Evolutionary conservation across 1,139 yeast genomes (phyloP), one percentile per base, ranked within the genome.

Genomic region (Zygoascus hellenicus): DNA sequence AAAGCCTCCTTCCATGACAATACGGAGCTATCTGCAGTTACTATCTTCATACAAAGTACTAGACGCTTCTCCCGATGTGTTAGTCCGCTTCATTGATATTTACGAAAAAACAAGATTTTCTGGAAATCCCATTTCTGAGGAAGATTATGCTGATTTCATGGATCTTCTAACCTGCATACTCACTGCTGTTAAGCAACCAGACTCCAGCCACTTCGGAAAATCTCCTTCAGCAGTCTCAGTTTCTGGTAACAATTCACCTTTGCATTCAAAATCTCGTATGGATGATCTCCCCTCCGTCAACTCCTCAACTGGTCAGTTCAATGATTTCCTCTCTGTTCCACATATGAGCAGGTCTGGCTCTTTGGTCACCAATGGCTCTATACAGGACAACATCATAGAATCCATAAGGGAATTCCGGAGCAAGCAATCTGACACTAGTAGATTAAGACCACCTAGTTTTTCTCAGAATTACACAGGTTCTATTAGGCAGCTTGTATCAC

Each of bases 81-180:
- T 46, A 49, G 60, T 63, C n/a, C 66, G 54, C 41, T 76, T 82
- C 53, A 66, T 82, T 9, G 68, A 67, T 1, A 63, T 78, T n/a
- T 89, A 88, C 64, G 96, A 89, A 54, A 70, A 70, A 43, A 72
- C 83, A 33, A 70, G 89, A 51, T 90, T 80, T 62, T 78, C 94
- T 1, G 84, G 84, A 1, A 65, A 72, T 19, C 72, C 81, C 15
- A 78, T 88, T 11, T 65, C 74, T 0, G 82, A 83, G 52, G 68
- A 65, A 1, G 83, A 83, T 43, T 79, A 43, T 58, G 67, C 80
- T 34, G 72, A 69, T 37, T 81, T 87, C 57, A 77, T 89, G 74
- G 70, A 71, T 41, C 51, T 64, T 3, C 66, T 70, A 11, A 22
- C 26, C 26, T 22, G 26, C 26, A 22, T 22, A 22, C 26, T 22